phyloP scores from a whole-genome alignment of 129 eudicot genomes.

The Sambucus nigra region DNA sequence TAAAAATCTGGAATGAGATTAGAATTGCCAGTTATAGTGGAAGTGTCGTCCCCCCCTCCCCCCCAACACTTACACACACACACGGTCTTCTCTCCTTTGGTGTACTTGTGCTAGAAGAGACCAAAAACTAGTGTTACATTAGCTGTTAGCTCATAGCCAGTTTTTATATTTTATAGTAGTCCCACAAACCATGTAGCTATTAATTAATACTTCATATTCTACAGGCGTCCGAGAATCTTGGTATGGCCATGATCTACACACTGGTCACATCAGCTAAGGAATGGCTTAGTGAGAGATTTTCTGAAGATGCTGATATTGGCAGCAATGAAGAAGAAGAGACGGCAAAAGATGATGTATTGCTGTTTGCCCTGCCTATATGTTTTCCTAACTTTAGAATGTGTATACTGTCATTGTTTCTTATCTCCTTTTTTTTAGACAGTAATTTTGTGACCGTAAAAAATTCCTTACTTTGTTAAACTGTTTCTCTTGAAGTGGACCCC shows the following conservation, averaged over 20 bases:
- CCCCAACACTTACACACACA: not conserved
- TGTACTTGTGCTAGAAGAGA: not conserved
- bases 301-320: slow-evolving; percentile 52
- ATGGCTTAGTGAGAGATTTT: slow-evolving; percentile 73
- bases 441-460: no score
- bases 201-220: slow-evolving; percentile 3
- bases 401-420: no score
- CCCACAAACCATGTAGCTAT: slow-evolving; percentile 5
- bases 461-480: no score
- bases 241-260: slow-evolving; percentile 96
- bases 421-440: no score
- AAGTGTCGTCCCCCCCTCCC: not conserved
- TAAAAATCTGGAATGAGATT: not conserved
- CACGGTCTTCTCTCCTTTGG: not conserved
- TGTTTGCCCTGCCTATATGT: not conserved
- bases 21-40: not conserved
- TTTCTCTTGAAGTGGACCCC: no score
- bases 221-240: slow-evolving; percentile 90
- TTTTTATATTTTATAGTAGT: not conserved
- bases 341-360: slow-evolving; percentile 73
- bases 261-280: slow-evolving; percentile 79
- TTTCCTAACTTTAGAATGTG: not conserved
- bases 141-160: not conserved
- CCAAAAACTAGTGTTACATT: no score
- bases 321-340: slow-evolving; percentile 34